Evolutionary conservation across 2,329 filamentous ascomycete species (phyloP), one percentile per base, ranked within the genome.

Genomic region (Coniochaeta hoffmannii): DNA sequence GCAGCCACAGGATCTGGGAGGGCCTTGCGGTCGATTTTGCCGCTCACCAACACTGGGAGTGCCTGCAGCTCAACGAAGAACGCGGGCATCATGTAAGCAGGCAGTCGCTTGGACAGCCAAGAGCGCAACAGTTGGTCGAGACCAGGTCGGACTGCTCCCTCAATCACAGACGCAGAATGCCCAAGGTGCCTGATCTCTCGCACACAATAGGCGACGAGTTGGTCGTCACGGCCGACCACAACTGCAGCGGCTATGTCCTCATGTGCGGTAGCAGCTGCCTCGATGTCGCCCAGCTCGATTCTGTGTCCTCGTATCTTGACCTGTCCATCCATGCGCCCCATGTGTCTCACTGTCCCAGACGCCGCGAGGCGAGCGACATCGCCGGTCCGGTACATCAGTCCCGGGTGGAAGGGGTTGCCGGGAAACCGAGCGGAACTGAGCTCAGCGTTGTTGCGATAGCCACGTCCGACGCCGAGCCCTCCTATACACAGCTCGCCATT

Each of bases 401-500:
- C 63, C 6, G 36, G 46, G 31, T 62, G 60, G 49, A 62, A 66
- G 11, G 63, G 60, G 52, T 64, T 60, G 4, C 56, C 46, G 32
- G 65, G 55, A 56, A 66, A 66, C 14, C 53, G 50, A 36, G 55
- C 56, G 19, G 44, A 38, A 14, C 51, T 65, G 3, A 65, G 57
- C 17, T 61, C 59, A 9, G 11, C 26, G 30, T 60, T 58, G 35
- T 65, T 59, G 46, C 59, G 59, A 55, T 76, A 76, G 3, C 71
- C 71, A 24, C 56, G 41, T 12, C 63, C 65, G 26, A 69, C 59
- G 5, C 68, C 63, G 3, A 59, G 61, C 1, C 67, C 68, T 31
- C 66, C 68, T 32, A 70, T 63, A 41, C 62, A 69, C 35, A 71
- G 58, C 59, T 71, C 67, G 7, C 68, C 68, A 11, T 57, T 22